phyloP scores from a whole-genome alignment of 116 monocot species.

The Phalaenopsis hybrid region DNA sequence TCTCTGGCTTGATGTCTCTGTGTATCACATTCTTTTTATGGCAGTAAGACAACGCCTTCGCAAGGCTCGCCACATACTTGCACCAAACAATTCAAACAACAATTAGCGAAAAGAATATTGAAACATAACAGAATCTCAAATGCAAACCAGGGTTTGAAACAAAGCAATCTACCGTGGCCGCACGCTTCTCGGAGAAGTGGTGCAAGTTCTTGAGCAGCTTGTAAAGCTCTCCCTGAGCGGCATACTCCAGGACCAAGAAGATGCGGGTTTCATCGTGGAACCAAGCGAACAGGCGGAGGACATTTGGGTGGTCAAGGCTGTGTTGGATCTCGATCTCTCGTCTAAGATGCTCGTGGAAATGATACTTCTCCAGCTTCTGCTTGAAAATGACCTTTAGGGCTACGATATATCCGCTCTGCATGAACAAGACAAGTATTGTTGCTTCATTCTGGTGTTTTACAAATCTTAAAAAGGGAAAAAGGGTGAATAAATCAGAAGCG shows the following conservation, averaged over 20 bases:
- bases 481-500: not conserved
- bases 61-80: slow-evolving; percentile 73
- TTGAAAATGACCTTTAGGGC: slow-evolving; percentile 79
- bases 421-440: not conserved
- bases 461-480: not conserved
- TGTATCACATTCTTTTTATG: slow-evolving; percentile 93
- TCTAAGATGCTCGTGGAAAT: slow-evolving; percentile 51
- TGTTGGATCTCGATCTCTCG: slow-evolving; percentile 89
- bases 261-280: slow-evolving; percentile 73
- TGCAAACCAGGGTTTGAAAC: not conserved
- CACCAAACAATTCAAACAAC: not conserved
- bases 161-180: slow-evolving; percentile 55
- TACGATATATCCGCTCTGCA: slow-evolving; percentile 66
- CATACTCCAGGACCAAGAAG: slow-evolving; percentile 79
- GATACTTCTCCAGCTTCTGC: slow-evolving; percentile 85
- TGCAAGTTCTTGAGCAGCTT: slow-evolving; percentile 54
- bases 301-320: slow-evolving; percentile 70
- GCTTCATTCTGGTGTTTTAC: not conserved
- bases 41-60: slow-evolving; percentile 66
- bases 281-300: slow-evolving; percentile 80
- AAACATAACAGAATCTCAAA: not conserved
- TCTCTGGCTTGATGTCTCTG: slow-evolving; percentile 98
- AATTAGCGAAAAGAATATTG: not conserved
- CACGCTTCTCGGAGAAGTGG: slow-evolving; percentile 59
- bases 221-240: slow-evolving; percentile 72